These are phyloP conservation scores for Russula virescens DNA, from an alignment of 768 basidiomycete genomes.

Conservation along the genomic window DNA sequence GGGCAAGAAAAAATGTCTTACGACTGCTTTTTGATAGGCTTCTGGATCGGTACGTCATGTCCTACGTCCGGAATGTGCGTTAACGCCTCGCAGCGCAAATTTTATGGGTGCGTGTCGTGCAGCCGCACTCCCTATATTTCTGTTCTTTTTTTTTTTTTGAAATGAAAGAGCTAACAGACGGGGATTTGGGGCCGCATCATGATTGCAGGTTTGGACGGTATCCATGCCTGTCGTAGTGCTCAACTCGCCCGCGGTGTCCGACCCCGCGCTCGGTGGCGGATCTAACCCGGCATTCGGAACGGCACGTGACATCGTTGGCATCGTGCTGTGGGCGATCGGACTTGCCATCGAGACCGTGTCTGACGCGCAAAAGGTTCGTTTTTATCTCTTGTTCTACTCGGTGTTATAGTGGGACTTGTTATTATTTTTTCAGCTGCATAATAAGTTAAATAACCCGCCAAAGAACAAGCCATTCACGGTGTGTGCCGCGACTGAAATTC, in stretches of 20 bases:
- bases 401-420: too few relatives aligned
- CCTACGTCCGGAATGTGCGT: too few relatives aligned
- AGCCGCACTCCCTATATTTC: too few relatives aligned
- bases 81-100: not conserved
- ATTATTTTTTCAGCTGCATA: not conserved
- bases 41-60: constrained; percentile 3
- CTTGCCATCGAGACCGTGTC: constrained; percentile 50
- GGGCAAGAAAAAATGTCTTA: too few relatives aligned
- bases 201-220: not conserved
- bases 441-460: constrained; percentile 1
- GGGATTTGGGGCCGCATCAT: too few relatives aligned
- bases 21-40: not conserved
- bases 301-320: not conserved
- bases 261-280: constrained; percentile 41
- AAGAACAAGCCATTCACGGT: constrained; percentile 6
- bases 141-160: too few relatives aligned
- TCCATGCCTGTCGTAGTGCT: constrained; percentile 5
- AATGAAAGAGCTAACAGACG: too few relatives aligned
- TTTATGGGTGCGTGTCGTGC: not conserved
- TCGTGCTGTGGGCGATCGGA: constrained; percentile 52
- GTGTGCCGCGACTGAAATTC: not conserved
- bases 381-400: too few relatives aligned
- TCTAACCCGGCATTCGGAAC: constrained; percentile 55
- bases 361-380: constrained; percentile 49
- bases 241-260: not conserved